Conservation (phyloP, 2,329 filamentous ascomycete genomes). For the Elsinoe batatas region DNA sequence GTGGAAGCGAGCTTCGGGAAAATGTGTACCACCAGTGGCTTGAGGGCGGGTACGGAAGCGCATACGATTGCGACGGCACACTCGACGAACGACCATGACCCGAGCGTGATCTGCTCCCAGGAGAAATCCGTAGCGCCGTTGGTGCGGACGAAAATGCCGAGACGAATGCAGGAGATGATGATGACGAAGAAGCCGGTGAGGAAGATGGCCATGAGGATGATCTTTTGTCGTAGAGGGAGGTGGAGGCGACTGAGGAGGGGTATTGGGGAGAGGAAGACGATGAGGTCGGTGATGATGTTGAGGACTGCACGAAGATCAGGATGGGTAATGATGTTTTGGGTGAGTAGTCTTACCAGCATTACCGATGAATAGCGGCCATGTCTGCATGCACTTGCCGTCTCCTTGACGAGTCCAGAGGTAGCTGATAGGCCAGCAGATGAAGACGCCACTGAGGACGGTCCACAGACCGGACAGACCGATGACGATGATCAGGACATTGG, state of each 20-base stretch:
- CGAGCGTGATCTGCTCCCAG: slow-evolving; percentile 22
- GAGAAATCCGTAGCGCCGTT: slow-evolving; percentile 20
- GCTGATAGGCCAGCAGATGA: slow-evolving; percentile 24
- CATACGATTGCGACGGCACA: slow-evolving; percentile 22
- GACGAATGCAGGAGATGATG: slow-evolving; percentile 21
- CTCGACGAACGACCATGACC: slow-evolving; percentile 21
- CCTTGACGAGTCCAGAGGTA: slow-evolving; percentile 22
- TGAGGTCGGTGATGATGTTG: slow-evolving; percentile 27
- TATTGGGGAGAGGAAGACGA: slow-evolving; percentile 25
- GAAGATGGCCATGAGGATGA: slow-evolving; percentile 25
- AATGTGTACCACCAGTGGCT: slow-evolving; percentile 4
- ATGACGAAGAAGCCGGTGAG: slow-evolving; percentile 24
- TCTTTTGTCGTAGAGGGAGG: slow-evolving; percentile 23
- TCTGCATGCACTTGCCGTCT: slow-evolving; percentile 19
- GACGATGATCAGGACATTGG: slow-evolving; percentile 21
- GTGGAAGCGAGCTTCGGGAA: not conserved
- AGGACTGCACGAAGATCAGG: slow-evolving; percentile 21
- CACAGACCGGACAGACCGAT: slow-evolving; percentile 22
- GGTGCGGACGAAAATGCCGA: slow-evolving; percentile 19
- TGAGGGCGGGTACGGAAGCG: slow-evolving; percentile 21
- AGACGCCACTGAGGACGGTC: slow-evolving; percentile 23
- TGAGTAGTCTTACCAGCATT: not conserved
- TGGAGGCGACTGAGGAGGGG: slow-evolving; percentile 25
- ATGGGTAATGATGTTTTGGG: not conserved
- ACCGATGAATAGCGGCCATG: slow-evolving; percentile 22